Conservation (phyloP, 495 filamentous ascomycete genomes). For the Neurospora terricola region DNA sequence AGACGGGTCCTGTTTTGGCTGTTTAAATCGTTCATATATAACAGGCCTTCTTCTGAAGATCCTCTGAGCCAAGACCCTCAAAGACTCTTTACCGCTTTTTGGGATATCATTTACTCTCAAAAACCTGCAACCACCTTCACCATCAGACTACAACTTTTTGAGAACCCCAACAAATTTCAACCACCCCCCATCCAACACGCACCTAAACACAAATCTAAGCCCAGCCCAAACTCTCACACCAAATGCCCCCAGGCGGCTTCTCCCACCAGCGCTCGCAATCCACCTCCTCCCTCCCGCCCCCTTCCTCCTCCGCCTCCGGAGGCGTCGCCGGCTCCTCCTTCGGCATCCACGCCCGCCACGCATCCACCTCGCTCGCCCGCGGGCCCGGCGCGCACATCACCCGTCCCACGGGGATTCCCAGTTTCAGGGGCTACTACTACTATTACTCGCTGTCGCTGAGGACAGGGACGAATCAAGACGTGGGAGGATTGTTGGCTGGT, state of each 20-base stretch:
- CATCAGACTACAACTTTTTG: neutral
- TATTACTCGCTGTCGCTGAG: neutral
- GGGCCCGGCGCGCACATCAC: neutral
- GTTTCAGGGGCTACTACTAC: neutral
- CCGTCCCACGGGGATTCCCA: neutral
- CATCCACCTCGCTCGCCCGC: neutral
- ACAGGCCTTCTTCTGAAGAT: neutral
- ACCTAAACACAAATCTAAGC: neutral
- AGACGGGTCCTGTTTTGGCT: neutral
- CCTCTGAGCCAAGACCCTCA: neutral
- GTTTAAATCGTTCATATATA: neutral
- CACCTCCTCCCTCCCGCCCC: neutral
- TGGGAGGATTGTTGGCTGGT: neutral
- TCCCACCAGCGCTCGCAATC: neutral
- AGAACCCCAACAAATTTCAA: neutral
- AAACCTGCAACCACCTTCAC: neutral
- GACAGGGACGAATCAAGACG: neutral
- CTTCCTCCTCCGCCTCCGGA: neutral
- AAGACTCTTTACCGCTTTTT: neutral
- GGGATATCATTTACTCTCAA: neutral
- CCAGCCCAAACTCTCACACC: no score
- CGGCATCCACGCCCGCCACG: neutral
- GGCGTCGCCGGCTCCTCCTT: neutral
- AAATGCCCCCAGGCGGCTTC: neutral
- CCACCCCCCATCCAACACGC: neutral